Percentiles rank a stretch among this genome's conserved stretches.
These are phyloP conservation scores for Colletotrichum salicis DNA, from an alignment of 2,329 filamentous ascomycete species.

Conservation along the genomic window DNA sequence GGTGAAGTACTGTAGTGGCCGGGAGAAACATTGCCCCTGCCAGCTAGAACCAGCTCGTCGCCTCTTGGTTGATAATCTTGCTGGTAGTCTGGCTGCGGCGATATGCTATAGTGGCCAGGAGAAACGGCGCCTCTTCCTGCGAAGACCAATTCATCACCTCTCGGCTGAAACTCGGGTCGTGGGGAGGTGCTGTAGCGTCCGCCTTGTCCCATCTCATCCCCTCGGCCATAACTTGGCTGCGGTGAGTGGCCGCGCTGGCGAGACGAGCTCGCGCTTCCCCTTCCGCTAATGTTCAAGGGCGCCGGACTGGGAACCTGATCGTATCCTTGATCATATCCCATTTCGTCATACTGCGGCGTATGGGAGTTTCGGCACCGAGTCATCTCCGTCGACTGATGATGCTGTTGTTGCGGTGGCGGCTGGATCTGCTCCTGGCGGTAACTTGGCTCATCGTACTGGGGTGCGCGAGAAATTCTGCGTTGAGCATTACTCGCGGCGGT, in stretches of 20 bases:
- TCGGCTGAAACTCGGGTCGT: constrained; percentile 28
- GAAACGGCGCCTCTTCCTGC: constrained; percentile 46
- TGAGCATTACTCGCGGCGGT: constrained; percentile 40
- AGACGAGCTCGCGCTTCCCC: constrained; percentile 42
- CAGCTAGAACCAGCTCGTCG: constrained; percentile 43
- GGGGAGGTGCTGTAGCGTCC: constrained; percentile 44
- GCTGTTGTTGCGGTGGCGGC: constrained; percentile 4
- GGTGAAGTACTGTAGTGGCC: constrained; percentile 44
- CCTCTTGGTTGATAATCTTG: constrained; percentile 33
- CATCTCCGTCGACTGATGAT: constrained; percentile 12
- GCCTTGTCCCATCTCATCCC: constrained; percentile 12
- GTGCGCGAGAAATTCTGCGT: constrained; percentile 40
- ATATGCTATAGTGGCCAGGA: constrained; percentile 44
- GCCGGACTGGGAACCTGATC: constrained; percentile 54
- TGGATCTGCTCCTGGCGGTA: constrained; percentile 14
- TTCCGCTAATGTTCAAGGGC: constrained; percentile 55
- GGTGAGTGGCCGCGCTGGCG: constrained; percentile 26
- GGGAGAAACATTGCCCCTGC: constrained; percentile 46
- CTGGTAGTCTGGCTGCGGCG: constrained; percentile 36
- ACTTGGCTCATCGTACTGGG: constrained; percentile 41
- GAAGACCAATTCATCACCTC: constrained; percentile 39
- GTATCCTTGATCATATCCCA: constrained; percentile 43
- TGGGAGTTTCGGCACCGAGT: background rate
- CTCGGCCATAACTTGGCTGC: constrained; percentile 15
- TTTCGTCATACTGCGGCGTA: constrained; percentile 49